Percentiles rank a stretch among this genome's conserved stretches.
These are phyloP conservation scores for Galerina sulciceps DNA, from an alignment of 768 basidiomycete species.

Conservation along the genomic window DNA sequence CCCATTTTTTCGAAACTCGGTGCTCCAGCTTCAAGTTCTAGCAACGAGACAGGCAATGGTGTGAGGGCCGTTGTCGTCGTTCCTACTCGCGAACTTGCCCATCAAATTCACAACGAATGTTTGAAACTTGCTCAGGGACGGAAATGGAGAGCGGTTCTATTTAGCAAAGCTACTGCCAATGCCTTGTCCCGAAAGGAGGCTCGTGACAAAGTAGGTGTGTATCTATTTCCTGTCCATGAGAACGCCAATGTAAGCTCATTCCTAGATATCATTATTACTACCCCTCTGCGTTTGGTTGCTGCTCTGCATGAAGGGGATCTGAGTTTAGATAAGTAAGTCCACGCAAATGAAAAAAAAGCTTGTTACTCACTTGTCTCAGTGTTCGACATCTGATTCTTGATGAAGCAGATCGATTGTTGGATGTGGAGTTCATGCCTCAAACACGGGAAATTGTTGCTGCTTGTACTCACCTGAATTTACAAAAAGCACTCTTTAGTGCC, in stretches of 20 bases:
- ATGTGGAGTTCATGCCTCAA: conserved; percentile 87
- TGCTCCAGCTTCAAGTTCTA: conserved; percentile 55
- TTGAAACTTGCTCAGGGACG: conserved; percentile 79
- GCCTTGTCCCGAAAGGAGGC: conserved; percentile 76
- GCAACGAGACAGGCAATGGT: conserved; percentile 52
- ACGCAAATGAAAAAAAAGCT: background rate
- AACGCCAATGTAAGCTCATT: conserved; percentile 4
- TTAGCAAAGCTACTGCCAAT: conserved; percentile 89
- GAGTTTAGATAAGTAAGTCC: conserved; percentile 71
- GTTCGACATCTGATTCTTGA: conserved; percentile 88
- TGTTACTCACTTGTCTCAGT: conserved; percentile 41
- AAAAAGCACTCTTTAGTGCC: conserved; percentile 93
- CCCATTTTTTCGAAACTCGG: conserved; percentile 72
- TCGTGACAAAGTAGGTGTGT: conserved; percentile 77
- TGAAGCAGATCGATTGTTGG: conserved; percentile 91
- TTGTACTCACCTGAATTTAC: conserved; percentile 69
- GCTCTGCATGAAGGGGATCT: conserved; percentile 72
- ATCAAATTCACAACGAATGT: conserved; percentile 94
- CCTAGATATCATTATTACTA: conserved; percentile 89
- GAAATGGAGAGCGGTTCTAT: conserved; percentile 82
- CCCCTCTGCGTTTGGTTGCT: conserved; percentile 86
- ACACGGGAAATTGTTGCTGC: conserved; percentile 84
- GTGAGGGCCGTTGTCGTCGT: conserved; percentile 83
- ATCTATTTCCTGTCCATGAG: background rate
- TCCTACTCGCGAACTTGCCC: conserved; percentile 94